phyloP scores from a whole-genome alignment of 305 asterid genomes.

The Solanum aculeatissimum region DNA sequence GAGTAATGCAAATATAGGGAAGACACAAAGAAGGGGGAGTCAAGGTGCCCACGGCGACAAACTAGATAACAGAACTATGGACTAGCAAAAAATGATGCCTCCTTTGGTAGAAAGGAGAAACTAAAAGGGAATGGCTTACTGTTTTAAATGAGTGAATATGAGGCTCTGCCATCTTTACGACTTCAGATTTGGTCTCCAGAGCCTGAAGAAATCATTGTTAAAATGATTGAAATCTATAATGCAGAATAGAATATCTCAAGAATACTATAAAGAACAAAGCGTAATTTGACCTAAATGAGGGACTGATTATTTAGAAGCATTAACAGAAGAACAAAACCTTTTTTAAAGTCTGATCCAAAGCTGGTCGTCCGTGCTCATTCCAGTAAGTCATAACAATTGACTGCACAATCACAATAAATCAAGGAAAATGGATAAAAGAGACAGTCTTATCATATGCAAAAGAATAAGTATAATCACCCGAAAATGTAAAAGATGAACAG shows the following conservation, averaged over 20 bases:
- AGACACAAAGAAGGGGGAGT: neutral
- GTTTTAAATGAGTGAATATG: slow-evolving; percentile 16
- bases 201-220: slow-evolving; percentile 19
- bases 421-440: neutral
- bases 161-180: slow-evolving; percentile 24
- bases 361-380: slow-evolving; percentile 31
- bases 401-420: slow-evolving; percentile 21
- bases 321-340: slow-evolving; percentile 14
- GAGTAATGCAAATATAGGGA: neutral
- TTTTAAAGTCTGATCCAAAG: slow-evolving; percentile 16
- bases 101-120: neutral
- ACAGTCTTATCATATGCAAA: neutral
- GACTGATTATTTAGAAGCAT: neutral
- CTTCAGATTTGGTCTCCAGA: slow-evolving; percentile 17
- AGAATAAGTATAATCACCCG: slow-evolving; percentile 16
- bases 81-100: neutral
- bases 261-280: neutral
- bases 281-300: neutral
- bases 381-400: slow-evolving; percentile 20
- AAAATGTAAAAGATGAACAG: slow-evolving; percentile 24
- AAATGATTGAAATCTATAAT: neutral
- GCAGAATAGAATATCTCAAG: neutral
- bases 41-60: neutral
- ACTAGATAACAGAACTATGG: neutral
- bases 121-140: slow-evolving; percentile 11